Evolutionary conservation across 495 filamentous ascomycete genomes (phyloP), one percentile per base, ranked within the genome.

Genomic region (Talaromyces adpressus): DNA sequence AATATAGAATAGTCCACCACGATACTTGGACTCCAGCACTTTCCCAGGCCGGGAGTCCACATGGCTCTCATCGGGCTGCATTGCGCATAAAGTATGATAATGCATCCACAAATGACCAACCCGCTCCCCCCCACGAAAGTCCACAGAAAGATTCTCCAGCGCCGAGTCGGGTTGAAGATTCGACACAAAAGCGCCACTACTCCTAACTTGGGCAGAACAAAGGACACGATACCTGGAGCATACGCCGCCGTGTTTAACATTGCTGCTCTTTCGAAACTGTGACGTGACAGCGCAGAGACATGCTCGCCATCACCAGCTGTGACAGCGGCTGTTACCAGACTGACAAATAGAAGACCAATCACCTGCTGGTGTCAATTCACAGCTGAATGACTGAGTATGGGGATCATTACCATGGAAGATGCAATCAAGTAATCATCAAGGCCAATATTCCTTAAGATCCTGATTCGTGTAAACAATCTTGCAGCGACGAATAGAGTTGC

Each of bases 221-320:
- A 75, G 3, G 71, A 72, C 11, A 73, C 22, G 27, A 73, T 71
- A 11, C 72, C 69, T 57, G 70, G 68, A 14, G 70, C 62, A 27
- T 69, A 73, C 7, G 65, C 67, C 29, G 69, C 59, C 18, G 64
- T 62, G 45, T 71, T 75, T 51, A 67, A 64, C 9, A 71, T 45
- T 16, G 57, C 61, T 20, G 68, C 72, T 36, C 45, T 62, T 34
- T 71, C 69, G 51, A 67, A 52, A 0, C 64, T 62, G 11, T 23
- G 4, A 29, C 18, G 18, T 25, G 18, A 16, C 53, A 57, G 20
- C 25, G 53, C 23, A 16, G 18, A 22, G 3, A 27, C 18, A 57
- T 57, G 53, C 27, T 29, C 12, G 53, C 53, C 53, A 29, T 57
- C 12, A 29, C 53, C 53, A 27, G 22, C 12, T 16, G 12, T 23